These are phyloP conservation scores for Pluteus cervinus DNA, from an alignment of 768 basidiomycete species.

Conservation along the genomic window DNA sequence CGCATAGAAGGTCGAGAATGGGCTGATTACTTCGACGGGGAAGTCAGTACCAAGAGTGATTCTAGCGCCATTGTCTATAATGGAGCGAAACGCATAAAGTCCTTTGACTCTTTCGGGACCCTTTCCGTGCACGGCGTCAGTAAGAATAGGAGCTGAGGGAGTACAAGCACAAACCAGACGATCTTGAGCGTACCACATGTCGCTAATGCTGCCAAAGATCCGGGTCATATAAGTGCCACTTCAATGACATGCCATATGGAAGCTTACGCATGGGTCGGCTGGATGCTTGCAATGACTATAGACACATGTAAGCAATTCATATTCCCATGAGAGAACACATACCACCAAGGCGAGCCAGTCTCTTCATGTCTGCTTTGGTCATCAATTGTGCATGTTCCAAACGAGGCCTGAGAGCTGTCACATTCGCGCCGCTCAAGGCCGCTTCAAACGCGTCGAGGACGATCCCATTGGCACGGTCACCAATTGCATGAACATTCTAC, in stretches of 20 bases:
- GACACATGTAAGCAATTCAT: conserved; percentile 2
- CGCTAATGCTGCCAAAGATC: conserved; percentile 50
- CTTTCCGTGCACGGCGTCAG: conserved; percentile 25
- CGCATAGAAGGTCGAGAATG: conserved; percentile 82
- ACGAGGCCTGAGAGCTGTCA: conserved; percentile 64
- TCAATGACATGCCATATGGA: neutral
- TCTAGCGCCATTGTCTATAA: conserved; percentile 56
- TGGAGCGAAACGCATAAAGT: conserved; percentile 81
- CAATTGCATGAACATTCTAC: conserved; percentile 84
- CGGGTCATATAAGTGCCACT: conserved; percentile 1
- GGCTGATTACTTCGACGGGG: conserved; percentile 85
- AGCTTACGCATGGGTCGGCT: conserved; percentile 83
- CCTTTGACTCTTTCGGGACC: conserved; percentile 80
- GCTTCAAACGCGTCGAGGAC: conserved; percentile 81
- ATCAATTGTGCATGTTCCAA: conserved; percentile 92
- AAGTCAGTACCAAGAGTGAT: conserved; percentile 86
- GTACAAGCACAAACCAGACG: conserved; percentile 52
- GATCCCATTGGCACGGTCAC: conserved; percentile 81
- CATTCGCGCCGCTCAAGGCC: conserved; percentile 52
- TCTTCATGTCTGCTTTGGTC: conserved; percentile 64
- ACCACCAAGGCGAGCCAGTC: conserved; percentile 80
- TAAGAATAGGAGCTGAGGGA: neutral
- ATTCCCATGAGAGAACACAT: conserved; percentile 13
- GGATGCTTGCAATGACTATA: conserved; percentile 83
- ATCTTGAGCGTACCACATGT: conserved; percentile 87